phyloP scores from a whole-genome alignment of 495 filamentous ascomycete species.

The Polyplosphaeria fusca region DNA sequence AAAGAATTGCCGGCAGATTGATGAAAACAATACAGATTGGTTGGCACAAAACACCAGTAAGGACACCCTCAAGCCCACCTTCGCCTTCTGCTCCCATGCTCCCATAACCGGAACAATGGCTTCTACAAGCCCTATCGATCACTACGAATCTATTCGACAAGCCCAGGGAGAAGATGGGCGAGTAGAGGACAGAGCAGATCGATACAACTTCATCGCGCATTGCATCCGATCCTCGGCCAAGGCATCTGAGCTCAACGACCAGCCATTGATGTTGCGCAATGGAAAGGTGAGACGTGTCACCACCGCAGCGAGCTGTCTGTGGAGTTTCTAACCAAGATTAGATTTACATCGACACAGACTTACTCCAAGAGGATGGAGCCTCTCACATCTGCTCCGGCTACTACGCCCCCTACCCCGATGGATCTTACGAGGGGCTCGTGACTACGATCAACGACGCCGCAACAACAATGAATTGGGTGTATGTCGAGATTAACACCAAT shows the following conservation, averaged over 20 bases:
- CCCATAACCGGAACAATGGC: too few relatives aligned
- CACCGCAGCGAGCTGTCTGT: not conserved
- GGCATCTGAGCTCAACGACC: constrained; percentile 1
- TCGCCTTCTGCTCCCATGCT: too few relatives aligned
- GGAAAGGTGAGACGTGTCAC: not conserved
- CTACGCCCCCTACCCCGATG: constrained; percentile 10
- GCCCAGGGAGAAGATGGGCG: too few relatives aligned
- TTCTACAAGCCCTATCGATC: too few relatives aligned
- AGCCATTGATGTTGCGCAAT: constrained; percentile 5
- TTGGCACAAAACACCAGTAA: too few relatives aligned
- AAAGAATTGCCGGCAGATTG: too few relatives aligned
- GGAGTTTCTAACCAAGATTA: not conserved
- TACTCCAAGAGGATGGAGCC: not conserved
- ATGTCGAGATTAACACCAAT: constrained; percentile 1
- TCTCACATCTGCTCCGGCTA: not conserved
- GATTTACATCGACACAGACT: not conserved
- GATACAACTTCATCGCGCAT: too few relatives aligned
- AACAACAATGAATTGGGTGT: constrained; percentile 15
- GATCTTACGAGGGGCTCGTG: constrained; percentile 4
- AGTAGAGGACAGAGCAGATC: too few relatives aligned
- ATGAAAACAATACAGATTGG: too few relatives aligned
- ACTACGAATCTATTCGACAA: too few relatives aligned
- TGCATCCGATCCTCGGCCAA: too few relatives aligned
- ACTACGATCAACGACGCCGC: not conserved
- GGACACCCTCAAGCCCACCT: too few relatives aligned